These are phyloP conservation scores for Puccinia hordei DNA, from an alignment of 1,284 basidiomycete genomes.

Conservation along the genomic window DNA sequence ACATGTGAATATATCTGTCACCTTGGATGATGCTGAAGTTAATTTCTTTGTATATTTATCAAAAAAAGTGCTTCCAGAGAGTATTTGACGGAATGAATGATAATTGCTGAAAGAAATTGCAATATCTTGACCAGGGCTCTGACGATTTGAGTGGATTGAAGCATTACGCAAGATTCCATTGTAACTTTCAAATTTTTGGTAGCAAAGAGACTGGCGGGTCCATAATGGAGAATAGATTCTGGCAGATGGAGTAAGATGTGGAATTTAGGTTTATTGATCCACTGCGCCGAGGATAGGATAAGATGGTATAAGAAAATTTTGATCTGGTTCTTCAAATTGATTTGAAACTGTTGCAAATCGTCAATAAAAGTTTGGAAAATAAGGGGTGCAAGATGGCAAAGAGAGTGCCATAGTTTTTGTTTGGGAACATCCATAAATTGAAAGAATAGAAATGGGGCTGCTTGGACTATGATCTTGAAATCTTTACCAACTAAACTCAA, in stretches of 20 bases:
- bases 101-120: background rate
- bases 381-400: slow-evolving; percentile 59
- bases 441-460: slow-evolving; percentile 60
- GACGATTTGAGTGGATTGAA: slow-evolving; percentile 1
- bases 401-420: slow-evolving; percentile 58
- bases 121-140: background rate
- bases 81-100: background rate
- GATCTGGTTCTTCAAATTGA: slow-evolving; percentile 55
- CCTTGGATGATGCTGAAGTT: background rate
- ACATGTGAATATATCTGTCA: background rate
- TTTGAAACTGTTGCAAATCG: slow-evolving; percentile 57
- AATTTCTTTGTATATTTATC: background rate
- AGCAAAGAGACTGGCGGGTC: background rate
- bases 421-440: slow-evolving; percentile 55
- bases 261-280: slow-evolving; percentile 61
- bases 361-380: slow-evolving; percentile 61
- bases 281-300: slow-evolving; percentile 56
- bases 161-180: background rate
- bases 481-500: slow-evolving; percentile 53
- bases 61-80: slow-evolving; percentile 1
- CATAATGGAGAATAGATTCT: background rate
- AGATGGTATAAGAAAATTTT: slow-evolving; percentile 57
- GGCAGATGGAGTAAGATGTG: slow-evolving; percentile 29
- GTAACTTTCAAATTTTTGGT: slow-evolving; percentile 8
- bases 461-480: slow-evolving; percentile 60